Evolutionary conservation across 352 stramenopile species (phyloP).

Genomic region (Pythium aquatile): DNA sequence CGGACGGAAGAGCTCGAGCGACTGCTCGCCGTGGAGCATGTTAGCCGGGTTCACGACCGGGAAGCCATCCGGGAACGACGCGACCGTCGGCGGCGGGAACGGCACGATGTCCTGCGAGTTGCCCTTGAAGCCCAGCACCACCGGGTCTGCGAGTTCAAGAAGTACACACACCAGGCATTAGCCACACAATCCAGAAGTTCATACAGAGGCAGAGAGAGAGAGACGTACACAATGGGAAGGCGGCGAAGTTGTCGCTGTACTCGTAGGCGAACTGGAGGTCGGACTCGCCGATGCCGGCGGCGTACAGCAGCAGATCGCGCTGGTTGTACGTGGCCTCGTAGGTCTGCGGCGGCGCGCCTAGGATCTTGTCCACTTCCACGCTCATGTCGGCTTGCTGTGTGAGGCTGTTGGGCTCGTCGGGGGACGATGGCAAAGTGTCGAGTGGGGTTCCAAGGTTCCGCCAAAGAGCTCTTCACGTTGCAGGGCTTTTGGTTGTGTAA

Average conservation of each 20-base stretch:
- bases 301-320: conserved; percentile 89
- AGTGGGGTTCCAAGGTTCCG: neutral
- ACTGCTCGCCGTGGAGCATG: conserved; percentile 86
- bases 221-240: conserved; percentile 77
- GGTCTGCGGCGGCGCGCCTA: conserved; percentile 41
- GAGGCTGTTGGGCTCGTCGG: neutral
- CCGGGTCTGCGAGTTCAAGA: conserved; percentile 40
- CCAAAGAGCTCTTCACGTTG: neutral
- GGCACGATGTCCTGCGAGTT: conserved; percentile 83
- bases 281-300: conserved; percentile 83
- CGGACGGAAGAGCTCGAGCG: conserved; percentile 74
- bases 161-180: neutral
- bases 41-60: conserved; percentile 77
- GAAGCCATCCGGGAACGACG: conserved; percentile 60
- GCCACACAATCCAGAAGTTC: neutral
- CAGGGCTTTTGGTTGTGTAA: conserved; percentile 21
- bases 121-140: conserved; percentile 88
- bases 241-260: conserved; percentile 77
- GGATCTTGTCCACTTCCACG: conserved; percentile 64
- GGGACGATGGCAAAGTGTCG: neutral
- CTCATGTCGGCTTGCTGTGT: conserved; percentile 32
- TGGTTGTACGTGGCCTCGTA: conserved; percentile 84
- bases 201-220: neutral
- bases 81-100: conserved; percentile 77
- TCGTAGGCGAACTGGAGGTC: conserved; percentile 90